phyloP scores from a whole-genome alignment of 192 early-diverging fungal genomes.

The Umbelopsis isabellina region DNA sequence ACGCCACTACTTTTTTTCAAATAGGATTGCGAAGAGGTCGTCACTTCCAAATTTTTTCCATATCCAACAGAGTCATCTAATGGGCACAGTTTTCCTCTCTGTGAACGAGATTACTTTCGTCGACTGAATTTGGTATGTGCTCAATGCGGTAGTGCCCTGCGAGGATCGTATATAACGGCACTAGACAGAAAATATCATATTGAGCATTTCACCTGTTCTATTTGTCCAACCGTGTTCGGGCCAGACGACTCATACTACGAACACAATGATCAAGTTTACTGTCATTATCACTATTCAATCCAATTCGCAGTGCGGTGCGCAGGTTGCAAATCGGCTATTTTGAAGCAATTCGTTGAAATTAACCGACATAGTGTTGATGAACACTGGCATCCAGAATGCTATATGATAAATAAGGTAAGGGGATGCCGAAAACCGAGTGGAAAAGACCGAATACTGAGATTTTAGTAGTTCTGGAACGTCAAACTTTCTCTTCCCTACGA shows the following conservation, averaged over 20 bases:
- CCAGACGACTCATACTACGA: conserved; percentile 98
- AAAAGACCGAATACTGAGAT: not conserved
- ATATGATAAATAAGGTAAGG: conserved; percentile 96
- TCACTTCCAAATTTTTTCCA: conserved; percentile 89
- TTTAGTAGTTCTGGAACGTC: conserved; percentile 58
- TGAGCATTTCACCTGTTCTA: conserved; percentile 96
- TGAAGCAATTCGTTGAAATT: conserved; percentile 97
- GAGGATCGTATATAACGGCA: conserved; percentile 92
- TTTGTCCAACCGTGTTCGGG: conserved; percentile 92
- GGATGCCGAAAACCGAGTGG: not conserved
- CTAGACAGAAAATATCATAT: conserved; percentile 94
- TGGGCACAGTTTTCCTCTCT: conserved; percentile 67
- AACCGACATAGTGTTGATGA: conserved; percentile 73
- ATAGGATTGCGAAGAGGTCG: conserved; percentile 79
- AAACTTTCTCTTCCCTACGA: conserved; percentile 39
- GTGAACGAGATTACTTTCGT: conserved; percentile 89
- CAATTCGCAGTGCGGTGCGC: conserved; percentile 90
- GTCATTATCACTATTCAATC: conserved; percentile 93
- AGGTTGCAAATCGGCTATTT: conserved; percentile 91
- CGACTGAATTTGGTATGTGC: conserved; percentile 85
- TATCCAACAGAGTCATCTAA: conserved; percentile 66
- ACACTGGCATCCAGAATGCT: conserved; percentile 99
- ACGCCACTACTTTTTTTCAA: not conserved
- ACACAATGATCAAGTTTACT: conserved; percentile 90
- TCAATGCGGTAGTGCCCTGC: conserved; percentile 87